These are phyloP conservation scores for Platismatia glauca DNA, from an alignment of 495 filamentous ascomycete species.

Conservation along the genomic window DNA sequence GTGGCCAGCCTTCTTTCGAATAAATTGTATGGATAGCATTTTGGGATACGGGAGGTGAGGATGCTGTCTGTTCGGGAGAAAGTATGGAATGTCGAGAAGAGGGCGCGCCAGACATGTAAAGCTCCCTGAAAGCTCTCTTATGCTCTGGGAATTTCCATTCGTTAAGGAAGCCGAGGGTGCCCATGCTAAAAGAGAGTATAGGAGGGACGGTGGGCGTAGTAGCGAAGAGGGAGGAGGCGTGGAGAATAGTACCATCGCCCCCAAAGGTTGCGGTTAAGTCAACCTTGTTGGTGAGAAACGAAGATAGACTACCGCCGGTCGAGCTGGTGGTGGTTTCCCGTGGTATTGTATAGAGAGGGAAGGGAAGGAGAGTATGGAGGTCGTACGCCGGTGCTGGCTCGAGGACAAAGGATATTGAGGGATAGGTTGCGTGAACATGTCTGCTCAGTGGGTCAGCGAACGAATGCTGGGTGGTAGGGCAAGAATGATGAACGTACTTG, in stretches of 20 bases:
- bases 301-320: constrained; percentile 29
- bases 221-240: constrained; percentile 82
- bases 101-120: constrained; percentile 78
- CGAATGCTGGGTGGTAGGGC: not conserved
- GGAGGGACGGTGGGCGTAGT: constrained; percentile 75
- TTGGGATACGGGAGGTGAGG: constrained; percentile 18
- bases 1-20: constrained; percentile 51
- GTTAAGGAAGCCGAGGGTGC: constrained; percentile 85
- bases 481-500: constrained; percentile 37
- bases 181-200: constrained; percentile 94
- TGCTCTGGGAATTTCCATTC: constrained; percentile 94
- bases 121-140: constrained; percentile 81
- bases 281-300: constrained; percentile 54
- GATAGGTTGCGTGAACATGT: constrained; percentile 73
- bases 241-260: constrained; percentile 91
- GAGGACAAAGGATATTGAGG: constrained; percentile 70
- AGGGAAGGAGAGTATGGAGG: constrained; percentile 63
- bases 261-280: constrained; percentile 85
- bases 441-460: constrained; percentile 28
- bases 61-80: constrained; percentile 9
- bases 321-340: constrained; percentile 27
- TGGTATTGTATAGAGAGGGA: constrained; percentile 61
- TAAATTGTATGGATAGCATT: constrained; percentile 26
- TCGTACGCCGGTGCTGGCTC: constrained; percentile 64
- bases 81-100: constrained; percentile 11